Conservation (phyloP, 495 filamentous ascomycete genomes). For the Aspergillus diversus region DNA sequence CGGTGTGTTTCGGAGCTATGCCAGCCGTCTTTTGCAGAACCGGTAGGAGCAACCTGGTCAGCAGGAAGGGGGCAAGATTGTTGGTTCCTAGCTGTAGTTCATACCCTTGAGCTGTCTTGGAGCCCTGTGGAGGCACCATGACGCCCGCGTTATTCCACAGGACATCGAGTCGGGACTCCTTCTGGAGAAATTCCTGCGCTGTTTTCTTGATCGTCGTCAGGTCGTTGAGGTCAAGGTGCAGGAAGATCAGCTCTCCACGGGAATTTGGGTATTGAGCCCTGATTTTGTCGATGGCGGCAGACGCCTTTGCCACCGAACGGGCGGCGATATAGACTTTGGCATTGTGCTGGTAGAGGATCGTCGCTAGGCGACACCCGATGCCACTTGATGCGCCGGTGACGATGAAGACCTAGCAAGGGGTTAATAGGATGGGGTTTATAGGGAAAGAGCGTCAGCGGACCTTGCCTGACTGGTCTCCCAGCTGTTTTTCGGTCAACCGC, state of each 20-base stretch:
- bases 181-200: slow-evolving; percentile 42
- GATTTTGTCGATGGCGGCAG: too few relatives aligned
- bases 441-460: too few relatives aligned
- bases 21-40: not conserved
- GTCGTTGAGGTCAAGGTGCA: slow-evolving; percentile 46
- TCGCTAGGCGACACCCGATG: not conserved
- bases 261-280: too few relatives aligned
- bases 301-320: not conserved
- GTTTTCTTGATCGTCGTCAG: slow-evolving; percentile 46
- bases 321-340: not conserved
- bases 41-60: slow-evolving; percentile 50
- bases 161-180: slow-evolving; percentile 50
- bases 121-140: slow-evolving; percentile 42
- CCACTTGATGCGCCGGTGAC: not conserved
- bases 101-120: slow-evolving; percentile 34
- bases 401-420: not conserved
- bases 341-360: not conserved
- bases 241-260: too few relatives aligned
- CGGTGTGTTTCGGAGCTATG: too few relatives aligned
- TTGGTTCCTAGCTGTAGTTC: slow-evolving; percentile 55
- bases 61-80: slow-evolving; percentile 51
- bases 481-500: too few relatives aligned
- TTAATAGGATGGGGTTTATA: too few relatives aligned
- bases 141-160: slow-evolving; percentile 58
- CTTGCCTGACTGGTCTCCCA: too few relatives aligned